Evolutionary conservation across 2,329 filamentous ascomycete species (phyloP).

Genomic region (Cladosporium sp.): DNA sequence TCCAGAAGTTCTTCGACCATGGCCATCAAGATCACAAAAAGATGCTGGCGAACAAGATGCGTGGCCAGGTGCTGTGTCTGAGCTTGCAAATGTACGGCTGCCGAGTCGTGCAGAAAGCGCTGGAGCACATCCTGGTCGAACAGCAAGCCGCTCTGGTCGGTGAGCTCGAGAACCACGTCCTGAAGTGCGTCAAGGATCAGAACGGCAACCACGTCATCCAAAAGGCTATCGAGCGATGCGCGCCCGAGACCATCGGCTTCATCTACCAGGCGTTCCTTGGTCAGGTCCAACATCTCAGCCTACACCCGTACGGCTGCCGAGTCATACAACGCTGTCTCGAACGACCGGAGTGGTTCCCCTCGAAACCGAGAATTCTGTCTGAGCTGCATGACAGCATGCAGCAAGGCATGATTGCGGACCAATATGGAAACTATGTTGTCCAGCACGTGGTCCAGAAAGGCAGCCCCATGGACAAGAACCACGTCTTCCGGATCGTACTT

Average conservation of each 20-base stretch:
- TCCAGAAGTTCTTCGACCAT: conserved; percentile 96
- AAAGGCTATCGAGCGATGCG: conserved; percentile 79
- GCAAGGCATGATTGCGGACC: conserved; percentile 70
- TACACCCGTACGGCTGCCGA: conserved; percentile 81
- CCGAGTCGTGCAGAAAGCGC: conserved; percentile 90
- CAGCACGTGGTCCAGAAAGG: conserved; percentile 86
- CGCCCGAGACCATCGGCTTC: conserved; percentile 72
- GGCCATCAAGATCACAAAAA: conserved; percentile 92
- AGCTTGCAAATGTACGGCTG: conserved; percentile 90
- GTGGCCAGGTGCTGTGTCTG: conserved; percentile 70
- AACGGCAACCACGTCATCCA: conserved; percentile 97
- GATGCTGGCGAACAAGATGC: conserved; percentile 78
- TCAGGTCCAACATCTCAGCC: conserved; percentile 66
- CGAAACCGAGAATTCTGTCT: conserved; percentile 64
- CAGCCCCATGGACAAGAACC: conserved; percentile 61
- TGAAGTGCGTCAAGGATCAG: conserved; percentile 74
- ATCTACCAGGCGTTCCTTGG: conserved; percentile 75
- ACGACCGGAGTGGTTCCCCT: conserved; percentile 60
- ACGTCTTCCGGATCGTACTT: conserved; percentile 68
- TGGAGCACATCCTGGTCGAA: conserved; percentile 86
- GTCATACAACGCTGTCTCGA: conserved; percentile 92
- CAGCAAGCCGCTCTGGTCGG: conserved; percentile 79
- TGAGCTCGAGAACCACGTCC: conserved; percentile 71
- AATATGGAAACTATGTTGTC: conserved; percentile 93
- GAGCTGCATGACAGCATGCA: conserved; percentile 69